These are phyloP conservation scores for Neodidymelliopsis sp. DNA, from an alignment of 2,329 filamentous ascomycete genomes.

Conservation along the genomic window DNA sequence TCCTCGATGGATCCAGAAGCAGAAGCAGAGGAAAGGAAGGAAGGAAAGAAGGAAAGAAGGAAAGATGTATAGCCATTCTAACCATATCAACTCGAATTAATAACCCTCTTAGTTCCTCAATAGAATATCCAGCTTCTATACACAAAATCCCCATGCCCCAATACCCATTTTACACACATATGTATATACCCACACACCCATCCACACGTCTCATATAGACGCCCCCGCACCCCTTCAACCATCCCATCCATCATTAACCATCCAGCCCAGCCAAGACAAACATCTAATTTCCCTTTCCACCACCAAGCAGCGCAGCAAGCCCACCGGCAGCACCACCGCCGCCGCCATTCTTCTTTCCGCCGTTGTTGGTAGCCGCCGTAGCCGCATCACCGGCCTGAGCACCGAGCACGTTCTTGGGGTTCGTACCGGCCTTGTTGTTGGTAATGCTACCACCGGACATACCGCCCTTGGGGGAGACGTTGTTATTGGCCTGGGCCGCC, in stretches of 20 bases:
- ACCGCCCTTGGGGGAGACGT: conserved; percentile 31
- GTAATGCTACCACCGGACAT: conserved; percentile 27
- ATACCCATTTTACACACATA: not conserved
- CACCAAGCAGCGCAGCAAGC: conserved; percentile 18
- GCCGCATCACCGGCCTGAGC: conserved; percentile 17
- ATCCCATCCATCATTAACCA: not conserved
- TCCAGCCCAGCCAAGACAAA: too few relatives aligned
- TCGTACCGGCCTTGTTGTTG: conserved; percentile 35
- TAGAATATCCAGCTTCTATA: conserved; percentile 21
- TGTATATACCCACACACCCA: not conserved
- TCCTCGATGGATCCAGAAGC: too few relatives aligned
- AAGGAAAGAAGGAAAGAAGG: too few relatives aligned
- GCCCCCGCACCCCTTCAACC: not conserved
- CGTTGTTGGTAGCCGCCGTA: not conserved
- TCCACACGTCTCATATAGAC: not conserved
- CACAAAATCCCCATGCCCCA: not conserved
- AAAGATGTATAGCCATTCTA: too few relatives aligned
- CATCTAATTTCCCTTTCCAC: conserved; percentile 21
- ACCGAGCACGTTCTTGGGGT: conserved; percentile 25
- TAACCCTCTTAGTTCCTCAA: too few relatives aligned
- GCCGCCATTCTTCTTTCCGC: conserved; percentile 2
- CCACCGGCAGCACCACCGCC: conserved; percentile 14
- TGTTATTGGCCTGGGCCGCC: conserved; percentile 38
- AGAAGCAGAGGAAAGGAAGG: too few relatives aligned
- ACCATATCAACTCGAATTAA: too few relatives aligned